Conservation (phyloP, 352 stramenopile genomes). For the Pythium sp. region DNA sequence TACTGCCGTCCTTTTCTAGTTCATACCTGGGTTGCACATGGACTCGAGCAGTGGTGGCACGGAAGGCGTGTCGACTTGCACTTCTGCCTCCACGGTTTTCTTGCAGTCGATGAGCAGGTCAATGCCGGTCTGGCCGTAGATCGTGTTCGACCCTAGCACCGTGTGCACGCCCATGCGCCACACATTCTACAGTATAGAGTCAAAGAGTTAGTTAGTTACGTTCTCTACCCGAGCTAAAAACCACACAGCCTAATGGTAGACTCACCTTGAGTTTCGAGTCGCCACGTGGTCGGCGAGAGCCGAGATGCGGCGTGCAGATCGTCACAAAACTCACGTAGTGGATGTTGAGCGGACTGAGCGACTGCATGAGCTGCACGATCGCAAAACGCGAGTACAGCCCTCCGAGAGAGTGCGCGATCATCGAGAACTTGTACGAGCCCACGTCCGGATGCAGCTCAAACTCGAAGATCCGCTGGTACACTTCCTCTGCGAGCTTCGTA, state of each 20-base stretch:
- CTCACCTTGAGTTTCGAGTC: conserved; percentile 62
- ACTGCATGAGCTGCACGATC: conserved; percentile 50
- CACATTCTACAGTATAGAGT: conserved; percentile 42
- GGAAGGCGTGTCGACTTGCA: conserved; percentile 14
- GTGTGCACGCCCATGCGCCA: conserved; percentile 70
- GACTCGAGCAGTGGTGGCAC: conserved; percentile 45
- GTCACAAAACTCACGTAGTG: conserved; percentile 76
- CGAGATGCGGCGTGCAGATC: conserved; percentile 77
- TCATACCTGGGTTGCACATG: conserved; percentile 55
- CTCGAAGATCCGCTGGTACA: conserved; percentile 54
- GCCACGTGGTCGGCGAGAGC: conserved; percentile 60
- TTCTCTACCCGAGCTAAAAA: not conserved
- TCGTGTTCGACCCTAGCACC: conserved; percentile 49
- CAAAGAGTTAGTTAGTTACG: not conserved
- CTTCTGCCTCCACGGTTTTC: conserved; percentile 11
- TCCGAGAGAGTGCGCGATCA: conserved; percentile 73
- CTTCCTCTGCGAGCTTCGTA: conserved; percentile 58
- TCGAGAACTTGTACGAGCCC: conserved; percentile 60
- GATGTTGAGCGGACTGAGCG: conserved; percentile 56
- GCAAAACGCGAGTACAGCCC: conserved; percentile 75
- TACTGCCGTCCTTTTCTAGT: not conserved
- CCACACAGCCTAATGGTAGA: not conserved
- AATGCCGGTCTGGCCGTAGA: conserved; percentile 75
- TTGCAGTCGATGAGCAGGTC: conserved; percentile 62
- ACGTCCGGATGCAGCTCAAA: conserved; percentile 54